These are phyloP conservation scores for Phlyctochytrium planicorne DNA, from an alignment of 192 early-diverging fungal species.

Conservation along the genomic window DNA sequence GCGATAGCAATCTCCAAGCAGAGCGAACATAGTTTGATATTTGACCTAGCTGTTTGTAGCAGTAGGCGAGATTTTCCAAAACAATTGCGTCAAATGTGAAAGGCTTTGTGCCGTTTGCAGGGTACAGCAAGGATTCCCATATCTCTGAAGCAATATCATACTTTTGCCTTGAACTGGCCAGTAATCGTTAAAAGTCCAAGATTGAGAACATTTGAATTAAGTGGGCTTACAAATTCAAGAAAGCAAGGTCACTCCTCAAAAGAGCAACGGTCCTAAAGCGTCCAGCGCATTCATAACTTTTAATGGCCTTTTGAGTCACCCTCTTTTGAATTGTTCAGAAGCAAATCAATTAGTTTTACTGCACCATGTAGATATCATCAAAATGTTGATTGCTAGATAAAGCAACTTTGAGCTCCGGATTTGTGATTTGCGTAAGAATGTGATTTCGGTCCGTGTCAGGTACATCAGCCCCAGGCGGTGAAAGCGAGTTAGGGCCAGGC, in stretches of 20 bases:
- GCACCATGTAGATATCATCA: slow-evolving; percentile 74
- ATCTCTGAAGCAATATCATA: slow-evolving; percentile 24
- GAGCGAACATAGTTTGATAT: neutral
- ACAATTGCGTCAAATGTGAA: slow-evolving; percentile 51
- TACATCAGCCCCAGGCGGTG: slow-evolving; percentile 8
- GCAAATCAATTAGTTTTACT: too few species aligned
- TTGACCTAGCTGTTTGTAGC: neutral
- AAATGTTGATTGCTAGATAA: slow-evolving; percentile 59
- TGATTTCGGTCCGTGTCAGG: neutral
- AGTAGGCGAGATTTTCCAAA: neutral
- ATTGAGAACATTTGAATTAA: too few species aligned
- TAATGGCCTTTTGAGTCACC: slow-evolving; percentile 65
- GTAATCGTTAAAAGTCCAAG: too few species aligned
- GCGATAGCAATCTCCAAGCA: neutral
- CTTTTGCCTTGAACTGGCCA: too few species aligned
- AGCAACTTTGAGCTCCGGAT: slow-evolving; percentile 61
- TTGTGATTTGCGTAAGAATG: slow-evolving; percentile 55
- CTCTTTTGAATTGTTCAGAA: too few species aligned
- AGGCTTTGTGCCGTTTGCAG: slow-evolving; percentile 45
- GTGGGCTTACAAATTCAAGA: slow-evolving; percentile 69
- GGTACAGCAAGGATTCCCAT: slow-evolving; percentile 52
- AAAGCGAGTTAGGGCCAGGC: neutral
- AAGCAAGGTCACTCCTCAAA: slow-evolving; percentile 74
- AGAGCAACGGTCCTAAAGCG: slow-evolving; percentile 60
- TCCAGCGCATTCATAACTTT: slow-evolving; percentile 65